These are phyloP conservation scores for Grammothele lineata DNA, from an alignment of 768 basidiomycete species.

Conservation along the genomic window DNA sequence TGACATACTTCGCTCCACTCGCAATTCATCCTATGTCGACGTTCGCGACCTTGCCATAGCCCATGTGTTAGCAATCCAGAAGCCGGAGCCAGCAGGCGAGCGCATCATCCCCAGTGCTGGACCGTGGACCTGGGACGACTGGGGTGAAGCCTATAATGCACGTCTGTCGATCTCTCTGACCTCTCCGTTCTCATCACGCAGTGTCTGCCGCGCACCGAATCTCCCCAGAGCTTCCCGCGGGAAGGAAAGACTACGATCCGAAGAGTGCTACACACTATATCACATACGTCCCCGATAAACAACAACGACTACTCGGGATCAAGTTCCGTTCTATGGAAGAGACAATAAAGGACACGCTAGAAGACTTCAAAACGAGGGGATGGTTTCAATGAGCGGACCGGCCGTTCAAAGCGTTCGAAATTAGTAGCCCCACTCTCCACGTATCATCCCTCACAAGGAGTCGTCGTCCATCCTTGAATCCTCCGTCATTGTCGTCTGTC, in stretches of 20 bases:
- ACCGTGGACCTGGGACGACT: conserved; percentile 13
- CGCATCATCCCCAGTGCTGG: conserved; percentile 32
- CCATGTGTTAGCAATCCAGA: conserved; percentile 27
- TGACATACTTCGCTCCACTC: no score
- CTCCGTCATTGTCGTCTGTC: no score
- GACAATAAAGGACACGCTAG: conserved; percentile 36
- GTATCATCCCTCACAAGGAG: no score
- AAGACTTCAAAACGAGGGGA: conserved; percentile 39
- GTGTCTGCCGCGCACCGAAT: not conserved
- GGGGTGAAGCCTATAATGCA: conserved; percentile 2
- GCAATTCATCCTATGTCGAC: conserved; percentile 24
- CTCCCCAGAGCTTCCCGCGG: not conserved
- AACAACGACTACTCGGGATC: conserved; percentile 36
- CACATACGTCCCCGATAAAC: conserved; percentile 30
- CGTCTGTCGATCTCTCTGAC: not conserved
- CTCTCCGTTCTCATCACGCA: not conserved
- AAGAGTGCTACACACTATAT: conserved; percentile 24
- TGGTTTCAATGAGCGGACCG: no score
- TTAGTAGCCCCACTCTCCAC: no score
- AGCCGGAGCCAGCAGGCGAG: conserved; percentile 32
- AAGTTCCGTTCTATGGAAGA: conserved; percentile 38
- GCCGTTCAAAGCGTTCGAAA: no score
- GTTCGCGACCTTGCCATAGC: conserved; percentile 33
- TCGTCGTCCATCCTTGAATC: no score
- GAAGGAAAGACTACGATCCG: conserved; percentile 12